Conservation (phyloP, 2,329 filamentous ascomycete genomes). For the Exophiala oligosperma region DNA sequence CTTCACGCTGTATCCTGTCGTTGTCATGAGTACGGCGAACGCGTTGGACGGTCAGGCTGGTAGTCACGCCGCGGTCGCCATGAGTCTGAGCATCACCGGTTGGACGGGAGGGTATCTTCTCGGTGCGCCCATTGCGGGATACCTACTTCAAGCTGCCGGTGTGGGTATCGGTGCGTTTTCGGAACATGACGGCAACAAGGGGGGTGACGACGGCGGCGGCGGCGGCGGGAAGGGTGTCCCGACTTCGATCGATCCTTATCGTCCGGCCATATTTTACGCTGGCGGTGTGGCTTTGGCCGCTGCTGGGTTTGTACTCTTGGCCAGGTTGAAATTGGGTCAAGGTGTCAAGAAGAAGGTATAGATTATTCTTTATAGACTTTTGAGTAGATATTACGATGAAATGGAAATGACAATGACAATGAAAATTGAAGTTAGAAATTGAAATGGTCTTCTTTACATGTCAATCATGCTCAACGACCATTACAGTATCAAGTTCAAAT, state of each 20-base stretch:
- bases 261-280: slow-evolving; percentile 64
- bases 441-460: no score
- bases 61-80: slow-evolving; percentile 52
- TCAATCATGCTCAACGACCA: no score
- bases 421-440: no score
- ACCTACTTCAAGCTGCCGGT: slow-evolving; percentile 57
- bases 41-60: slow-evolving; percentile 32
- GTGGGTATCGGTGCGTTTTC: slow-evolving; percentile 36
- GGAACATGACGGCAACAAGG: no score
- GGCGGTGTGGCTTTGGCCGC: slow-evolving; percentile 53
- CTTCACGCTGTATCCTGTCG: slow-evolving; percentile 64
- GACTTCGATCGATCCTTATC: slow-evolving; percentile 52
- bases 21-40: slow-evolving; percentile 60
- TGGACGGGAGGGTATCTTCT: slow-evolving; percentile 64
- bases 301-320: slow-evolving; percentile 43
- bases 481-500: no score
- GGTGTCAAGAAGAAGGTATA: slow-evolving; percentile 25
- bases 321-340: slow-evolving; percentile 43
- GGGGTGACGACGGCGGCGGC: no score
- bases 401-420: no score
- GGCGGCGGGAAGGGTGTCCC: slow-evolving; percentile 26
- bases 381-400: no score
- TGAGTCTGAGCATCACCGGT: slow-evolving; percentile 63
- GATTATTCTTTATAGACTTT: not conserved
- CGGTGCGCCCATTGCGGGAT: slow-evolving; percentile 61